Conservation (phyloP, 345 rosid species). For the Hypericum perforatum region DNA sequence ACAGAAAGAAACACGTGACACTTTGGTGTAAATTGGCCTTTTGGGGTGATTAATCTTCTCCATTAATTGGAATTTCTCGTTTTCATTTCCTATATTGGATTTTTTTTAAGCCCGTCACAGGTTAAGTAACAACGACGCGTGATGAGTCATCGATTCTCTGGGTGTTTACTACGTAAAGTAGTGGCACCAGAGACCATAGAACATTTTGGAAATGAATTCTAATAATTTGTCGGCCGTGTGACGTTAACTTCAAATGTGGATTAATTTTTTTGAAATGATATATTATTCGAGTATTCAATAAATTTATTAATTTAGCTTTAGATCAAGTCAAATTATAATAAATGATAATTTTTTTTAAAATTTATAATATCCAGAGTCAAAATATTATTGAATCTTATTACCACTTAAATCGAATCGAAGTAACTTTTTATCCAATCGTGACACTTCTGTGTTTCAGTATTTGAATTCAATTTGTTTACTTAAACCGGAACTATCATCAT, state of each 20-base stretch:
- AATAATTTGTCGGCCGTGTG: conserved; percentile 11
- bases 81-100: too few species aligned
- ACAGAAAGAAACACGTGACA: conserved; percentile 8
- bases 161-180: conserved; percentile 1
- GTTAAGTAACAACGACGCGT: neutral
- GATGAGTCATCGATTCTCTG: neutral
- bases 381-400: too few species aligned
- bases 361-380: too few species aligned
- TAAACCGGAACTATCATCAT: too few species aligned
- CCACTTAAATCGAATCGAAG: too few species aligned
- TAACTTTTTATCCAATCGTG: too few species aligned
- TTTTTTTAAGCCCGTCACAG: too few species aligned
- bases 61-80: neutral
- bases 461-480: too few species aligned
- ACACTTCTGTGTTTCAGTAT: too few species aligned
- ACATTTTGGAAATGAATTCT: neutral
- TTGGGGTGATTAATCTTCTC: conserved; percentile 5
- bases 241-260: too few species aligned
- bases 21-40: neutral
- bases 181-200: neutral
- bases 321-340: neutral
- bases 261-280: too few species aligned
- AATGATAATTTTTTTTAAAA: neutral
- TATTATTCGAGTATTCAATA: too few species aligned
- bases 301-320: neutral